phyloP scores from a whole-genome alignment of 331 rosid genomes.

The Quercus phellos region DNA sequence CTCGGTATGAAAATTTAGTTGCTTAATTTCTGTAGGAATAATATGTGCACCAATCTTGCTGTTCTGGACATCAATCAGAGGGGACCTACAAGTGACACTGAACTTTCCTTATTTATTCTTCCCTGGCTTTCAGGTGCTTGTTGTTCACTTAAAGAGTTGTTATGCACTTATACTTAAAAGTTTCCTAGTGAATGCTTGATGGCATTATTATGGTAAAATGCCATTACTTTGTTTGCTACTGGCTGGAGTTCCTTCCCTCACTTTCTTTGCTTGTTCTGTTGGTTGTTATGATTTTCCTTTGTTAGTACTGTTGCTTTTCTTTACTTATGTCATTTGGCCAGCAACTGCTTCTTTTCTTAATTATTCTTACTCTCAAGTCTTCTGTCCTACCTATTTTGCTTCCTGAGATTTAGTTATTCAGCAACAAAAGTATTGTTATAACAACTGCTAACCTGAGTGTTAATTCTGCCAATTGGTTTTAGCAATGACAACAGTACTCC shows the following conservation, averaged over 20 bases:
- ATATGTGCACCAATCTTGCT: constrained; percentile 60
- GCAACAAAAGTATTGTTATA: background rate
- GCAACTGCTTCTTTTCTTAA: background rate
- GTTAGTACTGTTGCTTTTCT: background rate
- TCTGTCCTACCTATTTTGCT: background rate
- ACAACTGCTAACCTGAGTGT: background rate
- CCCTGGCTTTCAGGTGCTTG: constrained; percentile 69
- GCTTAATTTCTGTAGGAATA: constrained; percentile 32
- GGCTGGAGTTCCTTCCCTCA: background rate
- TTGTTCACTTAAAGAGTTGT: background rate
- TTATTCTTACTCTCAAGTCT: background rate
- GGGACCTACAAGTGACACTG: constrained; percentile 42
- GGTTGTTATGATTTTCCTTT: background rate
- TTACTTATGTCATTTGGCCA: background rate
- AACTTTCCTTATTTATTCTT: constrained; percentile 46
- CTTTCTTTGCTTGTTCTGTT: background rate
- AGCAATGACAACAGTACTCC: background rate
- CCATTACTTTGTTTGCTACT: background rate
- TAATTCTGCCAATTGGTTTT: background rate
- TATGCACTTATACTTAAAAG: background rate
- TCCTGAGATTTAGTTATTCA: background rate
- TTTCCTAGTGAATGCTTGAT: constrained; percentile 3
- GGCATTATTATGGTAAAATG: background rate
- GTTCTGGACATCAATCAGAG: constrained; percentile 50
- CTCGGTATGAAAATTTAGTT: background rate